Evolutionary conservation across 1,284 basidiomycete species (phyloP).

Genomic region (Entoloma clypeatum): DNA sequence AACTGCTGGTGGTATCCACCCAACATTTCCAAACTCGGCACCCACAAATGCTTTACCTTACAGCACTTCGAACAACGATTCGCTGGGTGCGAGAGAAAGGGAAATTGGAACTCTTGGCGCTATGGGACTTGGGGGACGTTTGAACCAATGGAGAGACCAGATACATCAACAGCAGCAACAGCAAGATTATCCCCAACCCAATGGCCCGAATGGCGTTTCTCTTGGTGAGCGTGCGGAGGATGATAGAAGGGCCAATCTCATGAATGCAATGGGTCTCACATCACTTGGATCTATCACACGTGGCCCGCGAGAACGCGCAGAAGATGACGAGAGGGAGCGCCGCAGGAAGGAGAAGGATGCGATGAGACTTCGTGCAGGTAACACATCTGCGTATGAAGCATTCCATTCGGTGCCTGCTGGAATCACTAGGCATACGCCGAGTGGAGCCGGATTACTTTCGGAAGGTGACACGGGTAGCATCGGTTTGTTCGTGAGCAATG

Average conservation of each 20-base stretch:
- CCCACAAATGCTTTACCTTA: constrained; percentile 16
- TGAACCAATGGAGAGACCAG: constrained; percentile 24
- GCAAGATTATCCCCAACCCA: constrained; percentile 16
- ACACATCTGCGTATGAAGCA: constrained; percentile 61
- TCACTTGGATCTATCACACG: constrained; percentile 39
- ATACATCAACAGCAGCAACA: constrained; percentile 18
- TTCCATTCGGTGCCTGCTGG: constrained; percentile 65
- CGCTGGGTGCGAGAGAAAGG: constrained; percentile 37
- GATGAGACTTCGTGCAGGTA: constrained; percentile 40
- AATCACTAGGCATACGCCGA: constrained; percentile 23
- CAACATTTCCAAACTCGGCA: constrained; percentile 11
- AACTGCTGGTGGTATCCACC: constrained; percentile 17
- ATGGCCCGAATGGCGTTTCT: constrained; percentile 9
- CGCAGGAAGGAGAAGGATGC: constrained; percentile 51
- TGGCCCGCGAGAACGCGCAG: constrained; percentile 55
- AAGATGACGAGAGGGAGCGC: constrained; percentile 63
- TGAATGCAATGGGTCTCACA: constrained; percentile 39
- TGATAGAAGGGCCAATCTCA: constrained; percentile 31
- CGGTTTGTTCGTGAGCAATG: too few relatives aligned
- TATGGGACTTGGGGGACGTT: constrained; percentile 19
- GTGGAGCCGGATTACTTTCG: constrained; percentile 21
- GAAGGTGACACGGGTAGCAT: constrained; percentile 17
- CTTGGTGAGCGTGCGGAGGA: constrained; percentile 38
- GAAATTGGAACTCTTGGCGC: constrained; percentile 27
- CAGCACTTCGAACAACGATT: constrained; percentile 19